phyloP scores from a whole-genome alignment of 2,329 filamentous ascomycete species.

The Colletotrichum liaoningense region DNA sequence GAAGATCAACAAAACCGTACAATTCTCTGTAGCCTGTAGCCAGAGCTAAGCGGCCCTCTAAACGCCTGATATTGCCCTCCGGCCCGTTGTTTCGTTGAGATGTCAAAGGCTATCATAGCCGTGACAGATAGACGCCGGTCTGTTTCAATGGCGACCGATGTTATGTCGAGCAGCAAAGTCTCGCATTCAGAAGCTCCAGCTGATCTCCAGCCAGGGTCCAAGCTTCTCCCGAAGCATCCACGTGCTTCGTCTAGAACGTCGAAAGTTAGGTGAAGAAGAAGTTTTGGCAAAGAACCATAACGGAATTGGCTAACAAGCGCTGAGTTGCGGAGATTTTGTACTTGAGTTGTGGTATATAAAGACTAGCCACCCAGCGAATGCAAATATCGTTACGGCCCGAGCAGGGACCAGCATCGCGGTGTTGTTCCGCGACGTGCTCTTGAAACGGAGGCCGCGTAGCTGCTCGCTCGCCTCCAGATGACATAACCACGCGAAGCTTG shows the following conservation, averaged over 20 bases:
- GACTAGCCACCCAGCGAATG: background rate
- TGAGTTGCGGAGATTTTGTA: background rate
- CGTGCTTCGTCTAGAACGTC: background rate
- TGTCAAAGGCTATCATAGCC: background rate
- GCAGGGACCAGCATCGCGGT: slow-evolving; percentile 18
- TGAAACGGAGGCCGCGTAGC: slow-evolving; percentile 24
- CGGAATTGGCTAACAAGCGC: background rate
- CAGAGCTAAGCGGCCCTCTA: background rate
- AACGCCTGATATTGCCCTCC: background rate
- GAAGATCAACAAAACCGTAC: background rate
- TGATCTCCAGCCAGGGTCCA: background rate
- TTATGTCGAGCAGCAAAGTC: background rate
- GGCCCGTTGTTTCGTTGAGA: background rate
- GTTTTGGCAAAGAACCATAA: background rate
- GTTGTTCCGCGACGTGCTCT: slow-evolving; percentile 14
- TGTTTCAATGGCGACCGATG: background rate
- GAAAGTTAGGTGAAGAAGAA: background rate
- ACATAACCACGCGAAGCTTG: background rate
- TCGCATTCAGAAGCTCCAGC: background rate
- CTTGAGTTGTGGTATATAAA: background rate
- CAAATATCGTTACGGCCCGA: background rate
- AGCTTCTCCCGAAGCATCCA: background rate
- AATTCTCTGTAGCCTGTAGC: background rate
- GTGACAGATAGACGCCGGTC: background rate
- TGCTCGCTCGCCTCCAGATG: background rate